A percentile compares a stretch with the other conserved stretches of the same genome.
phyloP scores from a whole-genome alignment of 108 stramenopile genomes.

The Nannochloropsis salina region DNA sequence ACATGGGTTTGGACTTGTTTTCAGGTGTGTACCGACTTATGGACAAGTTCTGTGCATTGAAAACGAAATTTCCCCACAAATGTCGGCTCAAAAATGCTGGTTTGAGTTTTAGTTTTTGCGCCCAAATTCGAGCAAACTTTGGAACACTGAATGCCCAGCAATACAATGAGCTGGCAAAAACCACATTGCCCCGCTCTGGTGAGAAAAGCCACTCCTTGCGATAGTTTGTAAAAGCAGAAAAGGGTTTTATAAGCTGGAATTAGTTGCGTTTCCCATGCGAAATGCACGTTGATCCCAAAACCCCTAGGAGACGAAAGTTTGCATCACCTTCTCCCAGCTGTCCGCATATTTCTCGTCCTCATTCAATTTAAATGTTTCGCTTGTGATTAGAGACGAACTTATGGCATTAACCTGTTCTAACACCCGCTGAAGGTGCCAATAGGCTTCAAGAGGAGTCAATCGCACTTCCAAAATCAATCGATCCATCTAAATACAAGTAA shows the following conservation, averaged over 20 bases:
- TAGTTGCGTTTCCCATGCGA: too few species aligned
- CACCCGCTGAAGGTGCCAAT: conserved; percentile 72
- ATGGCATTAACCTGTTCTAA: conserved; percentile 88
- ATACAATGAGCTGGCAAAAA: conserved; percentile 83
- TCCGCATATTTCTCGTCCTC: background rate
- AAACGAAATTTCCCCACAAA: conserved; percentile 57
- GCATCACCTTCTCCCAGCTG: background rate
- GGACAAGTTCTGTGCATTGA: conserved; percentile 47
- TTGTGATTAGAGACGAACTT: conserved; percentile 47
- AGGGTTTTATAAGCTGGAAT: background rate
- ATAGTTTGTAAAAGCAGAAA: background rate
- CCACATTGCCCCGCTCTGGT: conserved; percentile 82
- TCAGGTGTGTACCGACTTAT: conserved; percentile 10
- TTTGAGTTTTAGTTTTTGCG: conserved; percentile 44
- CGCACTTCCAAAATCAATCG: conserved; percentile 47
- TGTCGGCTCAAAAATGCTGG: conserved; percentile 39
- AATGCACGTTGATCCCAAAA: too few species aligned
- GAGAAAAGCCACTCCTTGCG: conserved; percentile 76
- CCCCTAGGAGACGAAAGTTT: background rate
- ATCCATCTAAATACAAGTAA: conserved; percentile 35
- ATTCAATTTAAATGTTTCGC: conserved; percentile 36
- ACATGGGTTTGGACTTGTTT: conserved; percentile 57
- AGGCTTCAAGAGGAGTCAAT: conserved; percentile 76
- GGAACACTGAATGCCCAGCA: conserved; percentile 91
- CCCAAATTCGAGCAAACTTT: conserved; percentile 53